Conservation (phyloP, 1,284 basidiomycete species). For the Irpex rosettiformis region DNA sequence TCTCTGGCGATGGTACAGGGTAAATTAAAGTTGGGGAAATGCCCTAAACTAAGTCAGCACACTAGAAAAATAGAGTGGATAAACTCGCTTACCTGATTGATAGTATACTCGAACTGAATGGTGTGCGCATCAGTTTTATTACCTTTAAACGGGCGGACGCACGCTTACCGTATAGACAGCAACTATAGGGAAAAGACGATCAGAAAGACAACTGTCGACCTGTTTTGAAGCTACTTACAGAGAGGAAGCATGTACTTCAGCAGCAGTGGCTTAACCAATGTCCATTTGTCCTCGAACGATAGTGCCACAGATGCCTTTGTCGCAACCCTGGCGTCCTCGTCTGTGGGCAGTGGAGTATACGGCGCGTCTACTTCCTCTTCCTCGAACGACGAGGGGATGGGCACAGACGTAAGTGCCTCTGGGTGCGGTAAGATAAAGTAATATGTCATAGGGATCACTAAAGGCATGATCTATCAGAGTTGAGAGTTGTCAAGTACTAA, state of each 20-base stretch:
- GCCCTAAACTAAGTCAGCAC: slow-evolving; percentile 44
- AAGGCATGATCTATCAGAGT: slow-evolving; percentile 63
- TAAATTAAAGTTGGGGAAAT: slow-evolving; percentile 91
- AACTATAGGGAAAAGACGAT: slow-evolving; percentile 41
- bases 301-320: slow-evolving; percentile 42
- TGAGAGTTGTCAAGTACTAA: slow-evolving; percentile 4
- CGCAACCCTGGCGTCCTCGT: slow-evolving; percentile 24
- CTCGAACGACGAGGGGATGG: slow-evolving; percentile 33
- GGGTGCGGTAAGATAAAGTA: slow-evolving; percentile 70
- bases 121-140: slow-evolving; percentile 5
- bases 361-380: slow-evolving; percentile 35
- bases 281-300: slow-evolving; percentile 69
- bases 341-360: slow-evolving; percentile 54
- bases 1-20: slow-evolving; percentile 66
- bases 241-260: slow-evolving; percentile 78
- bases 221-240: slow-evolving; percentile 45
- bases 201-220: neutral
- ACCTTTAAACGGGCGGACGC: neutral
- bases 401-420: slow-evolving; percentile 36
- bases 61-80: neutral
- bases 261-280: slow-evolving; percentile 71
- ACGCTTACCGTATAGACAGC: slow-evolving; percentile 71
- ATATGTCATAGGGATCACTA: slow-evolving; percentile 73
- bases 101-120: slow-evolving; percentile 84
- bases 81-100: slow-evolving; percentile 69